A percentile compares a stretch with the other conserved stretches of the same genome.
phyloP scores from a whole-genome alignment of 768 basidiomycete species.

The Pulveroboletus sp. region DNA sequence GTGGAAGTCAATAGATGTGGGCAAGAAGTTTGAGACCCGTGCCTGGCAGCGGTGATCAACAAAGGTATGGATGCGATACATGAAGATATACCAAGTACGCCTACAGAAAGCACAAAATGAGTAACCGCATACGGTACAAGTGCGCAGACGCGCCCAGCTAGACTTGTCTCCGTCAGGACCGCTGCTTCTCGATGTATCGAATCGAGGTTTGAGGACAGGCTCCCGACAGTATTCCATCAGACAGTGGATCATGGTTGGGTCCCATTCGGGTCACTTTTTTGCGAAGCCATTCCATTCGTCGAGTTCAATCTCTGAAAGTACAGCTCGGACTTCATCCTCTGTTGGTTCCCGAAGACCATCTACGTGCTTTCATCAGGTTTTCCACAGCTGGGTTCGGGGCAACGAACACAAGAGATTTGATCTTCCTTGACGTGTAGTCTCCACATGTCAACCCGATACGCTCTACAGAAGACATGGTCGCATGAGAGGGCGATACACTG shows the following conservation, averaged over 20 bases:
- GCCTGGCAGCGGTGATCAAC: slow-evolving; percentile 45
- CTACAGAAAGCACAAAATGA: slow-evolving; percentile 83
- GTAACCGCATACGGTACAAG: slow-evolving; percentile 65
- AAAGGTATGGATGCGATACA: background rate
- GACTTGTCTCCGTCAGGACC: slow-evolving; percentile 47
- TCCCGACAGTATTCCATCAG: slow-evolving; percentile 77
- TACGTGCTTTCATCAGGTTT: no score
- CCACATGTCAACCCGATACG: slow-evolving; percentile 81
- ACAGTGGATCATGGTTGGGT: slow-evolving; percentile 77
- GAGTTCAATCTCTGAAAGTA: slow-evolving; percentile 61
- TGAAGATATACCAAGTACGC: slow-evolving; percentile 59
- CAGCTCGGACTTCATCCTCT: slow-evolving; percentile 68
- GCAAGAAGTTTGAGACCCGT: slow-evolving; percentile 73
- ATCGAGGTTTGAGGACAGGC: slow-evolving; percentile 59
- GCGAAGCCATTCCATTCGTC: slow-evolving; percentile 73
- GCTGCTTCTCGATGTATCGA: slow-evolving; percentile 5
- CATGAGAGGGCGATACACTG: slow-evolving; percentile 70
- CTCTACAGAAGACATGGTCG: slow-evolving; percentile 77
- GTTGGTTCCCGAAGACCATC: slow-evolving; percentile 44
- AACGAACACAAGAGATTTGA: no score
- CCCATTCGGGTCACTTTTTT: slow-evolving; percentile 73
- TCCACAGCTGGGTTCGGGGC: no score
- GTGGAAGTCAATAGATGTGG: slow-evolving; percentile 61
- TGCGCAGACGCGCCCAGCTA: slow-evolving; percentile 68
- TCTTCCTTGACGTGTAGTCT: no score